phyloP scores from a whole-genome alignment of 495 filamentous ascomycete species.

The Corynascus novoguineensis region DNA sequence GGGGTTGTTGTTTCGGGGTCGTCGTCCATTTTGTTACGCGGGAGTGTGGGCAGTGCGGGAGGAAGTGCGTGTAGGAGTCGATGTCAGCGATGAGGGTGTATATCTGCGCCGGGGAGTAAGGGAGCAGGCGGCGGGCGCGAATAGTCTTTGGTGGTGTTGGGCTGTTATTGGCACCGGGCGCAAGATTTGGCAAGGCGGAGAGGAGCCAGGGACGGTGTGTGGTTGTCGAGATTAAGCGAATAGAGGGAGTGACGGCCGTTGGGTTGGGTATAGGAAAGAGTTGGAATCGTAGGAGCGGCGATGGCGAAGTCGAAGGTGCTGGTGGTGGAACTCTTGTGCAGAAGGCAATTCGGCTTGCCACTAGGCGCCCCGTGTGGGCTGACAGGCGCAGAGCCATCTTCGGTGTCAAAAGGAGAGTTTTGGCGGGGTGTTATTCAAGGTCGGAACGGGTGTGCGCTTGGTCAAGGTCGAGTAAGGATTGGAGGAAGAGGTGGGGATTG shows the following conservation, averaged over 20 bases:
- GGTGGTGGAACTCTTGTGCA: background rate
- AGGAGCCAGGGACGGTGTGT: slow-evolving; percentile 13
- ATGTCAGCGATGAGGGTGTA: slow-evolving; percentile 83
- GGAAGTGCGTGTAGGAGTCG: slow-evolving; percentile 70
- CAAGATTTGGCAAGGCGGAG: slow-evolving; percentile 15
- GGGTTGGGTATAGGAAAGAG: background rate
- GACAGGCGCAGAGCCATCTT: slow-evolving; percentile 1
- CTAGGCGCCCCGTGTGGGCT: background rate
- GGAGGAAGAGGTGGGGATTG: background rate
- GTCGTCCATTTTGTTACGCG: slow-evolving; percentile 56
- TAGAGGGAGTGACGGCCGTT: background rate
- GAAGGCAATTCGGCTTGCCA: background rate
- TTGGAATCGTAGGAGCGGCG: background rate
- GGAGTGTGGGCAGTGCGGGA: slow-evolving; percentile 75
- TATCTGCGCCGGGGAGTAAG: slow-evolving; percentile 62
- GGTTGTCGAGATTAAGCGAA: slow-evolving; percentile 1
- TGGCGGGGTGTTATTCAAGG: background rate
- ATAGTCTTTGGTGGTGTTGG: slow-evolving; percentile 43
- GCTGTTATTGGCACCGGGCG: background rate
- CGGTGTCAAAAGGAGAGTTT: background rate
- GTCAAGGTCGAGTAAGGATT: background rate
- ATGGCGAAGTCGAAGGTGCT: background rate
- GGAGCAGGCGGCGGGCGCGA: slow-evolving; percentile 69
- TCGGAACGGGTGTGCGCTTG: background rate
- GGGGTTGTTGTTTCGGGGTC: slow-evolving; percentile 32